Evolutionary conservation across 306 rosid species (phyloP).

Genomic region (Clitoria ternatea): DNA sequence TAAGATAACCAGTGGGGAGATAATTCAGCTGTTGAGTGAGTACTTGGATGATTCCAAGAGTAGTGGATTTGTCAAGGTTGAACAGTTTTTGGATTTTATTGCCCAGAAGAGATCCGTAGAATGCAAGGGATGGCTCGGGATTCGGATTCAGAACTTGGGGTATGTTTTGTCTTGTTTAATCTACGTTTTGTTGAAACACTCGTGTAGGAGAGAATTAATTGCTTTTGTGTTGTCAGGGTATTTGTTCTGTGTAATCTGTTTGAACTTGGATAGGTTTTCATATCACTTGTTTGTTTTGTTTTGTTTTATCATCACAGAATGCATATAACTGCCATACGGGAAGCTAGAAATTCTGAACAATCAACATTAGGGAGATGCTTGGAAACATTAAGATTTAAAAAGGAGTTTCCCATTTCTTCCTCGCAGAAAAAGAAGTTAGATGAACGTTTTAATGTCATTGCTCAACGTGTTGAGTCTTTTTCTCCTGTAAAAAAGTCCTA

Average conservation of each 20-base stretch:
- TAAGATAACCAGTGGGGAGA: slow-evolving; percentile 58
- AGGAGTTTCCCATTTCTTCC: slow-evolving; percentile 39
- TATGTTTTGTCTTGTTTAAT: slow-evolving; percentile 36
- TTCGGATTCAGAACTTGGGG: slow-evolving; percentile 76
- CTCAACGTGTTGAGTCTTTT: slow-evolving; percentile 76
- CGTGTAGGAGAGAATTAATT: slow-evolving; percentile 1
- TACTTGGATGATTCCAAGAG: slow-evolving; percentile 25
- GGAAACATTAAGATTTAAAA: slow-evolving; percentile 15
- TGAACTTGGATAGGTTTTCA: neutral
- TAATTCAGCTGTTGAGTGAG: slow-evolving; percentile 42
- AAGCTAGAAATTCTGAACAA: slow-evolving; percentile 48
- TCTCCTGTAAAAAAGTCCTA: slow-evolving; percentile 47
- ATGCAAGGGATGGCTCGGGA: slow-evolving; percentile 68
- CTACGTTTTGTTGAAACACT: neutral
- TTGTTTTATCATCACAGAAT: slow-evolving; percentile 35
- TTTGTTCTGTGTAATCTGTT: slow-evolving; percentile 9
- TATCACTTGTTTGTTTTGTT: slow-evolving; percentile 14
- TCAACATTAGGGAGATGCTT: slow-evolving; percentile 28
- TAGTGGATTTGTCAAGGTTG: slow-evolving; percentile 40
- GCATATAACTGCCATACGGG: slow-evolving; percentile 47
- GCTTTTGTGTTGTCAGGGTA: slow-evolving; percentile 10
- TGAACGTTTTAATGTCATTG: slow-evolving; percentile 60
- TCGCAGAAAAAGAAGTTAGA: slow-evolving; percentile 50
- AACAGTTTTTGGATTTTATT: slow-evolving; percentile 69
- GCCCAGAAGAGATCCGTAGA: slow-evolving; percentile 44